Evolutionary conservation across 2,329 filamentous ascomycete species (phyloP).

Genomic region (Cercospora sp.): DNA sequence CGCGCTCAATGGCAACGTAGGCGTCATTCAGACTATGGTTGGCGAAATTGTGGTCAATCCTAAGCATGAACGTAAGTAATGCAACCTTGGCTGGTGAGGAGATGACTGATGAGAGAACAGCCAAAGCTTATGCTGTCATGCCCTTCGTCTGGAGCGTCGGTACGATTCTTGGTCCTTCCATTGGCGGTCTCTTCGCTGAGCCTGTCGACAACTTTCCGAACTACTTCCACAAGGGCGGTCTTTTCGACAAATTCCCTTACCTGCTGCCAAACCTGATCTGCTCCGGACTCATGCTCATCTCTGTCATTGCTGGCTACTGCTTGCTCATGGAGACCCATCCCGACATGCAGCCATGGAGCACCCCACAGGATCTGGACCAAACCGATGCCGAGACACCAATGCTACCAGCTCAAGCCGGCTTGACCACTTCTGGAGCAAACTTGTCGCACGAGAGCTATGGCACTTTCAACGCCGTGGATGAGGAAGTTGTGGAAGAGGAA

Average conservation of each 20-base stretch:
- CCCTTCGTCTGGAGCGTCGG: conserved; percentile 92
- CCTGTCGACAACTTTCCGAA: conserved; percentile 73
- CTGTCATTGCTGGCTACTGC: conserved; percentile 77
- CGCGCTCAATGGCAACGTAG: conserved; percentile 86
- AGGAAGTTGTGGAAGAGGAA: conserved; percentile 53
- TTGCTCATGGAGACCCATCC: conserved; percentile 88
- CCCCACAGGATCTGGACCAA: conserved; percentile 41
- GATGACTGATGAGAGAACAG: conserved; percentile 44
- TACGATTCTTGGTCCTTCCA: conserved; percentile 82
- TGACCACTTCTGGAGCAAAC: conserved; percentile 69
- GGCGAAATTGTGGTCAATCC: conserved; percentile 80
- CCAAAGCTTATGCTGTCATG: conserved; percentile 86
- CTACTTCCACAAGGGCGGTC: conserved; percentile 63
- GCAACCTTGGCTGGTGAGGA: not conserved
- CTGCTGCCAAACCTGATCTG: conserved; percentile 88
- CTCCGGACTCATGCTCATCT: conserved; percentile 70
- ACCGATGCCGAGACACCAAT: conserved; percentile 68
- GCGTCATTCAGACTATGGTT: conserved; percentile 77
- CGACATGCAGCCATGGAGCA: conserved; percentile 64
- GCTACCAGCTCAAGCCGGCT: conserved; percentile 64
- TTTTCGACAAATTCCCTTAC: conserved; percentile 81
- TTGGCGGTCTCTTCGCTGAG: conserved; percentile 82
- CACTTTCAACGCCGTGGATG: conserved; percentile 48
- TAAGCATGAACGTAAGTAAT: conserved; percentile 75
- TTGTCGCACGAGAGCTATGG: conserved; percentile 67